Conservation (phyloP, 2,329 filamentous ascomycete species). For the Graphilbum ipis-grandicollis region DNA sequence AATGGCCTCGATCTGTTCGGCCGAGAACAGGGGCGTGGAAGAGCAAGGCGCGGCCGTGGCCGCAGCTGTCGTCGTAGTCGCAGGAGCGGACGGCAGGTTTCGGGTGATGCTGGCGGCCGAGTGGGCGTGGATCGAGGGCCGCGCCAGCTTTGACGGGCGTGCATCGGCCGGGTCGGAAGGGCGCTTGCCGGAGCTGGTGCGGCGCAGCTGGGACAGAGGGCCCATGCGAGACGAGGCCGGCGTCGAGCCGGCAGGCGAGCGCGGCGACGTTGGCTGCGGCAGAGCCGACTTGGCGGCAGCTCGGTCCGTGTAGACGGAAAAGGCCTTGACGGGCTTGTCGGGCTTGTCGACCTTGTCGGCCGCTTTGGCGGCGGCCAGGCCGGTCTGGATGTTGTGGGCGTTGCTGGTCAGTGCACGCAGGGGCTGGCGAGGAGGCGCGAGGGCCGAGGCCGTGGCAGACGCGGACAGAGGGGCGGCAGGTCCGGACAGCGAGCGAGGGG, state of each 20-base stretch:
- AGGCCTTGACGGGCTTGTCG: slow-evolving; percentile 65
- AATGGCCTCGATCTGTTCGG: slow-evolving; percentile 71
- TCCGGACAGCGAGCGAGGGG: slow-evolving; percentile 33
- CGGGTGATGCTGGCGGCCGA: slow-evolving; percentile 2
- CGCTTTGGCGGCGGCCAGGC: slow-evolving; percentile 24
- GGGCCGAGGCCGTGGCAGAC: slow-evolving; percentile 24
- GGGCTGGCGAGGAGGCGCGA: slow-evolving; percentile 69
- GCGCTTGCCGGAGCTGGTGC: slow-evolving; percentile 21
- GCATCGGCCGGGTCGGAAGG: slow-evolving; percentile 15
- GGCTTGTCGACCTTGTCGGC: slow-evolving; percentile 36
- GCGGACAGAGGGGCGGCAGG: slow-evolving; percentile 13
- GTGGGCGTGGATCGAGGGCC: slow-evolving; percentile 11
- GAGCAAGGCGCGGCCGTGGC: neutral
- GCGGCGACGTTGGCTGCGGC: neutral
- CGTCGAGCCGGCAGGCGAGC: too few species aligned
- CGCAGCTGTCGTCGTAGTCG: neutral
- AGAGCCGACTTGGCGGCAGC: slow-evolving; percentile 1
- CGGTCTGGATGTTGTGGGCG: slow-evolving; percentile 54
- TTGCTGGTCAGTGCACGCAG: slow-evolving; percentile 54
- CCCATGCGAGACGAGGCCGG: slow-evolving; percentile 3
- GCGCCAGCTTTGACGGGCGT: slow-evolving; percentile 27
- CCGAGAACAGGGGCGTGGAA: slow-evolving; percentile 34
- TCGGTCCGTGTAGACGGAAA: slow-evolving; percentile 73
- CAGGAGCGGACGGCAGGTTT: neutral
- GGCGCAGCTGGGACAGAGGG: slow-evolving; percentile 16